Base-by-base conservation (phyloP, 2,329 filamentous ascomycete species). In the Stemphylium lycopersici region DNA sequence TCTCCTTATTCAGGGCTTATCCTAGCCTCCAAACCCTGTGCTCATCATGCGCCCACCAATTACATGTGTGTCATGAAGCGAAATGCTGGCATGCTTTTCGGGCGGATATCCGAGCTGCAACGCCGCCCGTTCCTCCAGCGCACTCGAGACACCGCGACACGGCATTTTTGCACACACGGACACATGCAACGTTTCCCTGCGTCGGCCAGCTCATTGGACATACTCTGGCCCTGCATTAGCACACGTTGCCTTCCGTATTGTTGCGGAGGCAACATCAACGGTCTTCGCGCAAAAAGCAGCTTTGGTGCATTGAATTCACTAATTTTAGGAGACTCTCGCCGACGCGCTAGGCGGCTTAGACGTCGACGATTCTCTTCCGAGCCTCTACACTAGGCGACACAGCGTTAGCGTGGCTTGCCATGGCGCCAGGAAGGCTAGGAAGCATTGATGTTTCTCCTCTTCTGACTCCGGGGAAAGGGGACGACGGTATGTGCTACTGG, bases 251-350 rank as follows among this genome's bases (percentile, higher is more conserved):
- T 26, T 15, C 10, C 12, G 24, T 13, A 36, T 31, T 36, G 34
- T 45, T 45, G 42, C 16, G 20, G 20, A 20, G 20, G 20, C 20
- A 20, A 20, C 20, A 20, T 20, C 3, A 44, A 34, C 33, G 41
- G 41, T 20, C 18, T 44, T 31, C 41, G 32, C 13, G 18, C 5
- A 15, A 24, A 18, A 10, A 32, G 16, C 32, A 18, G 22, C 26
- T 29, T 36, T 33, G 42, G 32, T 22, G 42, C 42, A 45, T 45
- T 45, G 42, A 45, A 45, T 26, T 45, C 18, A 45, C 31, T 45
- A 45, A 45, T 45, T 45, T 36, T 45, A 31, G 42, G 42, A 32
- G 32, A 18, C 13, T 24, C 13, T 7, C 13, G 32, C 42, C 31
- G 42, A 13, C 42, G 6, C 32, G 18, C 42, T 45, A 45, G 31